phyloP scores from a whole-genome alignment of 257 asterid genomes.

The Przewalskia tangutica region DNA sequence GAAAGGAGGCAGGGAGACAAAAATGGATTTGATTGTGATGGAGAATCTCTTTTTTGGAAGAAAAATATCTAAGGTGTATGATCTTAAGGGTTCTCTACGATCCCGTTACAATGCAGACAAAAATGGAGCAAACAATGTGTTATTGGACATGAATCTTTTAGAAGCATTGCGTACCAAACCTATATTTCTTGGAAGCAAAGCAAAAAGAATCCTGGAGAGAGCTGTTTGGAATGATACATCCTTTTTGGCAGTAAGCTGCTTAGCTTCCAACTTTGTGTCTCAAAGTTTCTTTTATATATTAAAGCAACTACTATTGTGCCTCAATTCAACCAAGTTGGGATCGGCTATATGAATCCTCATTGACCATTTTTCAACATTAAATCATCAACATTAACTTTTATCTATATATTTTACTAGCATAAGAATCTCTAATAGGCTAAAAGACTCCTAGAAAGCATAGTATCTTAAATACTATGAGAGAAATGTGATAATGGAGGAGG shows the following conservation, averaged over 20 bases:
- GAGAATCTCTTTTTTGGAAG: slow-evolving; percentile 86
- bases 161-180: slow-evolving; percentile 78
- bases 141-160: slow-evolving; percentile 71
- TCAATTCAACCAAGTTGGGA: background rate
- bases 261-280: background rate
- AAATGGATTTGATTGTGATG: slow-evolving; percentile 95
- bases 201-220: slow-evolving; percentile 78
- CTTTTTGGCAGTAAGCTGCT: slow-evolving; percentile 65
- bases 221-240: slow-evolving; percentile 96
- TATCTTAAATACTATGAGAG: background rate
- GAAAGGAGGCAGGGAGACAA: slow-evolving; percentile 78
- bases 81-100: slow-evolving; percentile 79
- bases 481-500: background rate
- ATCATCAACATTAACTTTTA: background rate
- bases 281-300: background rate
- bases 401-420: background rate
- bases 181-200: slow-evolving; percentile 78
- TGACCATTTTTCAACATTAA: background rate
- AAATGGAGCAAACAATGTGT: slow-evolving; percentile 51
- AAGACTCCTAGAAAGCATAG: background rate
- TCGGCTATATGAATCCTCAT: background rate
- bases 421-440: background rate
- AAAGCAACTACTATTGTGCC: background rate
- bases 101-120: slow-evolving; percentile 77
- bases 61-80: slow-evolving; percentile 63